Conservation (phyloP, 1,284 basidiomycete genomes). For the Leccinum idahoense region DNA sequence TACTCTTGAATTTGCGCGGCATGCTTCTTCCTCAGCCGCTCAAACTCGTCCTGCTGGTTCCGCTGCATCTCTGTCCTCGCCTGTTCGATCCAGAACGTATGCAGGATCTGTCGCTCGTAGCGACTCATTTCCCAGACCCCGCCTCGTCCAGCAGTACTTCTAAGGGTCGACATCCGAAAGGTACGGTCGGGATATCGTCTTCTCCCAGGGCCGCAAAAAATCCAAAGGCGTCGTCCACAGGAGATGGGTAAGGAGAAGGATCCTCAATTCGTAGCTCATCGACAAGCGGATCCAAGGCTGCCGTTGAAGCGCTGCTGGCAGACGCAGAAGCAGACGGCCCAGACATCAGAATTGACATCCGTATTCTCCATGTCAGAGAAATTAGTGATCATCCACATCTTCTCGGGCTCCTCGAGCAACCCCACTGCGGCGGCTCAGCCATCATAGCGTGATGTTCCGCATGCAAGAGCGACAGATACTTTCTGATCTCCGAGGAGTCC, state of each 20-base stretch:
- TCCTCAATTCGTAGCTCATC: background rate
- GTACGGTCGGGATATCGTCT: constrained; percentile 30
- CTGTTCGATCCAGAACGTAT: constrained; percentile 33
- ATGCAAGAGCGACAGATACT: too few species aligned
- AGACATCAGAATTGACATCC: background rate
- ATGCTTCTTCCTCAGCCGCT: constrained; percentile 31
- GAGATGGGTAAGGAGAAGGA: constrained; percentile 1
- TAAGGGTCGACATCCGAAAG: constrained; percentile 32
- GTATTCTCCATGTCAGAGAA: constrained; percentile 1
- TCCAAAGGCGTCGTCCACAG: constrained; percentile 16
- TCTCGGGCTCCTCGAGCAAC: constrained; percentile 14
- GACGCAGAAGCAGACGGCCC: background rate
- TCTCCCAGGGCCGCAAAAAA: constrained; percentile 36
- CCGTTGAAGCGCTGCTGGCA: background rate
- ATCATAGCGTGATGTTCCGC: too few species aligned
- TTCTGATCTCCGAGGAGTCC: too few species aligned
- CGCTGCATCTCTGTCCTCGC: constrained; percentile 27
- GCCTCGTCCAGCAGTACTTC: constrained; percentile 31
- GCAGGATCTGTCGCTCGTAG: constrained; percentile 36
- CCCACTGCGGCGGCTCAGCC: too few species aligned
- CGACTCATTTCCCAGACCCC: constrained; percentile 42
- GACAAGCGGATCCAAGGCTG: background rate
- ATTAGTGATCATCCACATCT: constrained; percentile 26
- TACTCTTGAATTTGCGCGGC: constrained; percentile 25
- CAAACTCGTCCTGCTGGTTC: constrained; percentile 35